These are phyloP conservation scores for Trametes maxima DNA, from an alignment of 768 basidiomycete species.

Conservation along the genomic window DNA sequence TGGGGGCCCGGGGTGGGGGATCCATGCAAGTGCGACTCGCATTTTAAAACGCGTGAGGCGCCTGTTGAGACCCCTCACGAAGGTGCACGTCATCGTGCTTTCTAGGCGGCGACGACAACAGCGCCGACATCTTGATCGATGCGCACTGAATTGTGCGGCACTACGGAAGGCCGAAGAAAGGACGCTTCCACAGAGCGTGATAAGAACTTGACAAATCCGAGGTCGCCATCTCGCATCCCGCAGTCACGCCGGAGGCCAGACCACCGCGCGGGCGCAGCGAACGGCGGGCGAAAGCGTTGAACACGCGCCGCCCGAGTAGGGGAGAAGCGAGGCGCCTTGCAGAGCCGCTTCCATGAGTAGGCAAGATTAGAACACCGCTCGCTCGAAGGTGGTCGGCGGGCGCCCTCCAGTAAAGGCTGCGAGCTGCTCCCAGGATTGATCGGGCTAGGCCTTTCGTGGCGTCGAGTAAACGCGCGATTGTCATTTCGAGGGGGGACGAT, in stretches of 20 bases:
- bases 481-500: slow-evolving; percentile 19
- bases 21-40: not conserved
- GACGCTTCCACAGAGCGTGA: slow-evolving; percentile 8
- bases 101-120: not conserved
- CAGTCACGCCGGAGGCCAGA: slow-evolving; percentile 1
- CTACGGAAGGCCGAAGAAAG: slow-evolving; percentile 9
- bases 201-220: slow-evolving; percentile 2
- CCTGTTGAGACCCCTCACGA: not conserved
- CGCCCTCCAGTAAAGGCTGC: slow-evolving; percentile 8
- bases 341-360: slow-evolving; percentile 8
- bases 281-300: not conserved
- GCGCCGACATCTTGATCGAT: slow-evolving; percentile 17
- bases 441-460: slow-evolving; percentile 14
- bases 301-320: not conserved
- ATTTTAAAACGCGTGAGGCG: not conserved
- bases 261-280: not conserved
- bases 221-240: not conserved
- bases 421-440: slow-evolving; percentile 4
- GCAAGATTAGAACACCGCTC: slow-evolving; percentile 10
- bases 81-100: not conserved
- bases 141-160: slow-evolving; percentile 5
- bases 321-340: not conserved
- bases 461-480: slow-evolving; percentile 15
- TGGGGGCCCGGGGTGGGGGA: slow-evolving; percentile 1
- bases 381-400: not conserved